Conservation (phyloP, 495 filamentous ascomycete species). For the Talaromyces proteolyticus region DNA sequence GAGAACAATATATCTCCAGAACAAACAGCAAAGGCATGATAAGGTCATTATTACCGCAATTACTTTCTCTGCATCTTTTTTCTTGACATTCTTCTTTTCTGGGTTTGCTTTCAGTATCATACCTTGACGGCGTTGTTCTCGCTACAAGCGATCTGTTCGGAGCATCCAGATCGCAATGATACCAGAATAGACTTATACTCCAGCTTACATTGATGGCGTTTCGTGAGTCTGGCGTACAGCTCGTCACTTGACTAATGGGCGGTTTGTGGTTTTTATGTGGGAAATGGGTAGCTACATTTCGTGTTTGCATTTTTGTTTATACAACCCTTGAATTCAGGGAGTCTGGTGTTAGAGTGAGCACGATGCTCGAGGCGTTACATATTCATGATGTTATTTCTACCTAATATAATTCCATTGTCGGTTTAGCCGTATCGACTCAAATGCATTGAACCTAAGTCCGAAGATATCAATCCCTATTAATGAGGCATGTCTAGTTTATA, state of each 20-base stretch:
- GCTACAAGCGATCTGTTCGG: background rate
- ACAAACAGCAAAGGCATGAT: background rate
- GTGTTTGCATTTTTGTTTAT: background rate
- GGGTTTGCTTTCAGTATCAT: background rate
- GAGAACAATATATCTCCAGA: background rate
- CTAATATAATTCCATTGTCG: too few species aligned
- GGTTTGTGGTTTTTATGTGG: background rate
- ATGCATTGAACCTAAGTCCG: too few species aligned
- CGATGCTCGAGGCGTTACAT: too few species aligned
- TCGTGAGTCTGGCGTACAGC: background rate
- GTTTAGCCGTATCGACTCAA: too few species aligned
- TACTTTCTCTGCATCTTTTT: background rate
- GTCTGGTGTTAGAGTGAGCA: too few species aligned
- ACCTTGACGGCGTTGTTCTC: background rate
- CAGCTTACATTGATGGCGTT: conserved; percentile 3
- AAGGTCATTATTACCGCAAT: background rate
- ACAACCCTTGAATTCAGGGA: background rate
- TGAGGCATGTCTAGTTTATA: too few species aligned
- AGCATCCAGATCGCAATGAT: background rate
- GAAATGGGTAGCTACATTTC: too few species aligned
- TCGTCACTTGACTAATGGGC: background rate
- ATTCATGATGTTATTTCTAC: too few species aligned
- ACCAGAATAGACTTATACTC: conserved; percentile 3
- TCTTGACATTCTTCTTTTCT: background rate
- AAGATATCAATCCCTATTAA: too few species aligned